phyloP scores from a whole-genome alignment of 2,329 filamentous ascomycete species.

The Ophiocordyceps camponoti-rufipedis region DNA sequence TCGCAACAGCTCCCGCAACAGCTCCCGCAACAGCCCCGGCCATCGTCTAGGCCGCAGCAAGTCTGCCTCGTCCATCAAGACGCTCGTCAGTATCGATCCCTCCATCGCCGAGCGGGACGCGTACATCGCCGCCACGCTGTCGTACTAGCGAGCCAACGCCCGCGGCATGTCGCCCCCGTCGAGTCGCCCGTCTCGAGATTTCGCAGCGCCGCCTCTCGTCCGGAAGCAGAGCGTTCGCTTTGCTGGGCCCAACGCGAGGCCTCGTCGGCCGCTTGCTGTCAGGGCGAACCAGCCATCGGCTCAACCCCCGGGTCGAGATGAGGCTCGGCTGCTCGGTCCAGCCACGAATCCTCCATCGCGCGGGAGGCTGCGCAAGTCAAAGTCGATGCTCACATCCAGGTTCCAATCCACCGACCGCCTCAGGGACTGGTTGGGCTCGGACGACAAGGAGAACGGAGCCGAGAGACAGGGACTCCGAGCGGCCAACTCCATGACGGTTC shows the following conservation, averaged over 20 bases:
- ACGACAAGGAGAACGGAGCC: slow-evolving; percentile 12
- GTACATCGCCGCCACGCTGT: slow-evolving; percentile 40
- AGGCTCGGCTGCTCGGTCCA: neutral
- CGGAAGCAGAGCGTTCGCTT: slow-evolving; percentile 39
- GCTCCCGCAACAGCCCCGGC: slow-evolving; percentile 20
- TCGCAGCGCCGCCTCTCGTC: slow-evolving; percentile 4
- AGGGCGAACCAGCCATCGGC: slow-evolving; percentile 7
- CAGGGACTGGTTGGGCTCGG: slow-evolving; percentile 1
- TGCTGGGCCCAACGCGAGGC: slow-evolving; percentile 15
- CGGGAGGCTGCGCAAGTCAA: slow-evolving; percentile 32
- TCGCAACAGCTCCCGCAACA: slow-evolving; percentile 30
- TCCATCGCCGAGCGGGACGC: slow-evolving; percentile 37
- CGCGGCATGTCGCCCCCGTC: slow-evolving; percentile 8
- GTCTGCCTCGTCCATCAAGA: slow-evolving; percentile 28
- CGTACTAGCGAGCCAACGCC: slow-evolving; percentile 35
- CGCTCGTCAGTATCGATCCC: slow-evolving; percentile 30
- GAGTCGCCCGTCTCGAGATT: neutral
- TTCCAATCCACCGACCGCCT: slow-evolving; percentile 2
- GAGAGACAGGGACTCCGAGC: slow-evolving; percentile 15
- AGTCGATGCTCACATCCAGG: slow-evolving; percentile 27
- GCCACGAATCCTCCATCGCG: slow-evolving; percentile 14
- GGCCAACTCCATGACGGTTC: slow-evolving; percentile 38
- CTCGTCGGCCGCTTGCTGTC: slow-evolving; percentile 11
- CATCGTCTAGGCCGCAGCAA: slow-evolving; percentile 30
- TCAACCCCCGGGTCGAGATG: neutral